Base-by-base conservation (phyloP, 345 rosid genomes). In the Eucalyptus regnans region DNA sequence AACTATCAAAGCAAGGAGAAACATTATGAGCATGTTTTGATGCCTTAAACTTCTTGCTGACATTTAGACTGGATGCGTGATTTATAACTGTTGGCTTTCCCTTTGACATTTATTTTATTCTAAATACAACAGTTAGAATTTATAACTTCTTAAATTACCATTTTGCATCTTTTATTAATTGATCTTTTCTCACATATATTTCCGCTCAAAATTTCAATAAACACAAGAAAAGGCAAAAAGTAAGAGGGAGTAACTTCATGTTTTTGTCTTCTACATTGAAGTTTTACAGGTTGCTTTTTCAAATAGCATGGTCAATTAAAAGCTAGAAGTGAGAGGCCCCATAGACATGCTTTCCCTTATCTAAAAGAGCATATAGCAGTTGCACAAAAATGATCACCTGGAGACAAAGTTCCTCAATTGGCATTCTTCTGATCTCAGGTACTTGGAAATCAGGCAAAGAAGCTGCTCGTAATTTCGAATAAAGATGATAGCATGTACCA, bases 361-460 rank as follows among this genome's bases (percentile, higher is more conserved):
- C 46, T 50, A 52, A 79, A 71, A 79, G 43, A 51, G 5, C 43
- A 86, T 49, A 58, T 71, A 58, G 31, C 29, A 41, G 27, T 76
- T 76, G 84, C 48, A 41, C 48, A 76, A 49, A 27, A 48, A 81
- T 86, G 80, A 88, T 81, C 90, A 96, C 99, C 96, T 95, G 99
- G 90, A 98, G 93, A 93, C 99, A 98, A 48, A 98, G 96, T 90
- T 98, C 99, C 86, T 98, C 99, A 71, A 98, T 92, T 10, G 99
- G 98, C 93, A 94, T 95, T 94, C 99, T 94, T 94, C 92, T 97
- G 60, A 98, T 95, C 94, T 98, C 99, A 90, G 99, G 99, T 91
- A 94, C 94, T 90, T 94, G 97, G 89, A 94, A 98, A 54, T 97
- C 98, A 8, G 94, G 98, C 91, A 97, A 88, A 89, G 99, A 94